Evolutionary conservation across 176 grass and related monocot genomes (phyloP).

Genomic region (Ananas comosus): DNA sequence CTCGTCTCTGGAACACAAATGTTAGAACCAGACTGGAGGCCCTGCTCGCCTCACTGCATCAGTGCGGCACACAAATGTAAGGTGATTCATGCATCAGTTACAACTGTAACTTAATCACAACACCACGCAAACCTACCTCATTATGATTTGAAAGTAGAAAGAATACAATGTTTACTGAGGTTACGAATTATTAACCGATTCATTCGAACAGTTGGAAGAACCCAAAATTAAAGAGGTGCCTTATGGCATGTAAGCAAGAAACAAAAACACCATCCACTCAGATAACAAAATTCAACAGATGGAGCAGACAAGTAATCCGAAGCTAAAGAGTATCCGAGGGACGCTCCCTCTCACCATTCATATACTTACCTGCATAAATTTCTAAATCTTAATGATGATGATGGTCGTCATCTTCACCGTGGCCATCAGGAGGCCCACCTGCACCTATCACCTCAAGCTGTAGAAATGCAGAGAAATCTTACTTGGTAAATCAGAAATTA

Average conservation of each 20-base stretch:
- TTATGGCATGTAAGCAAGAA: background rate
- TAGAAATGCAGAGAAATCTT: constrained; percentile 16
- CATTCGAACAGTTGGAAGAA: background rate
- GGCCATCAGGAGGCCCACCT: constrained; percentile 69
- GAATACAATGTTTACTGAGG: no score
- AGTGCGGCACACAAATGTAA: background rate
- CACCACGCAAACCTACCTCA: background rate
- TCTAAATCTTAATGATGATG: constrained; percentile 31
- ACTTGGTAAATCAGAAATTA: constrained; percentile 7
- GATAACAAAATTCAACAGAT: background rate
- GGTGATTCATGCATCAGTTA: background rate
- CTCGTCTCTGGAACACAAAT: no score
- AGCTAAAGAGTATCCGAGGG: background rate
- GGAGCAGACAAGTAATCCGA: background rate
- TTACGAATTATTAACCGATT: background rate
- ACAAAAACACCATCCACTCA: background rate
- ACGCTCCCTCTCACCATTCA: background rate
- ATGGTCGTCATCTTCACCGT: constrained; percentile 34
- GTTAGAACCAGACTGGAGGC: no score
- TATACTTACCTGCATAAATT: background rate
- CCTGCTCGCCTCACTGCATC: no score
- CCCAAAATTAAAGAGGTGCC: background rate
- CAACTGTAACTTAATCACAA: background rate
- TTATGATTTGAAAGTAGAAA: background rate
- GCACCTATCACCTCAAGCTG: constrained; percentile 91